Percentiles rank a stretch among this genome's conserved stretches.
phyloP scores from a whole-genome alignment of 306 rosid species.

The Fragaria nilgerrensis region DNA sequence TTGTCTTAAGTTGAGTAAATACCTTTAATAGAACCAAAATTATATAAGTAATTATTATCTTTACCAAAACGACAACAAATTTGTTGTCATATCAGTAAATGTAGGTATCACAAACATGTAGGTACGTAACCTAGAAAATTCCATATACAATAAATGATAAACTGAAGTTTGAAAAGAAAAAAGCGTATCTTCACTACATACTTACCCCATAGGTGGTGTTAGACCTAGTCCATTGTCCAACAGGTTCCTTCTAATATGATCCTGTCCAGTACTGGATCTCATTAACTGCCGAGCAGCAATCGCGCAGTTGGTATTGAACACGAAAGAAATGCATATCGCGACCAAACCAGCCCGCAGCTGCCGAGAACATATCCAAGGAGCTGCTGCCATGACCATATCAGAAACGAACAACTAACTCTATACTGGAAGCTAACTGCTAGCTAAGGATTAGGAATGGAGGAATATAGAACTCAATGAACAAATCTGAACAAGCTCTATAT shows the following conservation, averaged over 20 bases:
- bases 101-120: no score
- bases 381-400: neutral
- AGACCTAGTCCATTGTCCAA: constrained; percentile 1
- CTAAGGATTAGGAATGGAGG: neutral
- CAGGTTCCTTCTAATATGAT: neutral
- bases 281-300: neutral
- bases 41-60: no score
- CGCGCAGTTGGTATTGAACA: neutral
- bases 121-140: no score
- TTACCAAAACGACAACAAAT: no score
- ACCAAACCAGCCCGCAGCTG: neutral
- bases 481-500: neutral
- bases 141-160: neutral
- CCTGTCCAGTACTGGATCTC: neutral
- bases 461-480: neutral
- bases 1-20: no score
- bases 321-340: neutral
- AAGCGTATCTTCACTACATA: neutral
- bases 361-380: neutral
- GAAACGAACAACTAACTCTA: neutral
- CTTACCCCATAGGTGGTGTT: constrained; percentile 15
- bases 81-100: no score
- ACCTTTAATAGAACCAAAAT: no score
- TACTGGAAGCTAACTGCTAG: neutral
- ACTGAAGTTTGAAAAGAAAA: neutral